phyloP scores from a whole-genome alignment of 257 asterid genomes.

The Petunia axillaris region DNA sequence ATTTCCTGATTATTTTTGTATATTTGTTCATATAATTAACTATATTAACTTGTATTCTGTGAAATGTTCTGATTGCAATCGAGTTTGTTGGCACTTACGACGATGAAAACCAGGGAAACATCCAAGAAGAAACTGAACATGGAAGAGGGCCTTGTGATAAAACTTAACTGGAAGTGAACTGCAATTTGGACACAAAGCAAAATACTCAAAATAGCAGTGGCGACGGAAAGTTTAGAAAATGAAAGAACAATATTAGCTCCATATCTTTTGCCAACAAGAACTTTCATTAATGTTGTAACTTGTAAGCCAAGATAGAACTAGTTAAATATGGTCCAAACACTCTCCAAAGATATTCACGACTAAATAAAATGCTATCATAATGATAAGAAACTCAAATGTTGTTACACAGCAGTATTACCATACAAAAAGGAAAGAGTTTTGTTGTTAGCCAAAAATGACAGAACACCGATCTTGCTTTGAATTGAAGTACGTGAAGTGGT shows the following conservation, averaged over 20 bases:
- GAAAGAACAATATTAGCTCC: background rate
- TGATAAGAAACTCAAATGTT: background rate
- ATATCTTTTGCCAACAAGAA: background rate
- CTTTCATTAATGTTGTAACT: background rate
- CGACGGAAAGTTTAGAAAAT: background rate
- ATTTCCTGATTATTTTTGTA: background rate
- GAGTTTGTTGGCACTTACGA: background rate
- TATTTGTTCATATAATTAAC: background rate
- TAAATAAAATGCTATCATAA: no score
- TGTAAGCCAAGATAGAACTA: background rate
- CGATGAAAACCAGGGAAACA: background rate
- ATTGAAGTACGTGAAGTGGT: no score
- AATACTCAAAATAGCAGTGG: background rate
- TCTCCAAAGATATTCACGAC: no score
- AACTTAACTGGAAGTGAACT: background rate
- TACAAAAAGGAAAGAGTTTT: background rate
- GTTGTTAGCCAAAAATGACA: background rate
- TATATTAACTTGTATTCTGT: background rate
- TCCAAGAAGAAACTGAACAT: background rate
- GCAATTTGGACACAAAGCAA: background rate
- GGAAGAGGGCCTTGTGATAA: background rate
- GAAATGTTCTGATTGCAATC: background rate
- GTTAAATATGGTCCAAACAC: background rate
- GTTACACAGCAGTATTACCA: background rate
- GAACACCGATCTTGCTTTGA: background rate